phyloP scores from a whole-genome alignment of 208 protist species.

The Trypanosoma vivax region DNA sequence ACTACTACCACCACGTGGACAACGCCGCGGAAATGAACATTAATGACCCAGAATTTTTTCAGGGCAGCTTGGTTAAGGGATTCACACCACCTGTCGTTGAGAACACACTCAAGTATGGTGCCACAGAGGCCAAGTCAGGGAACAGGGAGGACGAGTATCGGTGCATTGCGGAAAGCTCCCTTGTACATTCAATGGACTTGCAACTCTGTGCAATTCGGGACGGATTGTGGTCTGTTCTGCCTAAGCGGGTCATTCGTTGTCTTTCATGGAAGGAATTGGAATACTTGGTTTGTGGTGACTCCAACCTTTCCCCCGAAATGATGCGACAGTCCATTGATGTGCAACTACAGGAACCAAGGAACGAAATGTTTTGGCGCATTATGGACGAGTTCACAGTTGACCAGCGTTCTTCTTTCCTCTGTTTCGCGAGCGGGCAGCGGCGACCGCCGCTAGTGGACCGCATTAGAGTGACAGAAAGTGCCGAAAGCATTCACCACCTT shows the following conservation, averaged over 20 bases:
- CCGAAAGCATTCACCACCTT: conserved; percentile 73
- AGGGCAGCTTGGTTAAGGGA: conserved; percentile 75
- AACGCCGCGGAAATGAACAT: conserved; percentile 78
- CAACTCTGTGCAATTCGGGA: conserved; percentile 76
- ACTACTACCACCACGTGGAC: conserved; percentile 88
- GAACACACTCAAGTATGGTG: conserved; percentile 15
- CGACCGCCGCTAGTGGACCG: conserved; percentile 65
- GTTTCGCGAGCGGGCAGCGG: conserved; percentile 83
- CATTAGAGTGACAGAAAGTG: conserved; percentile 74
- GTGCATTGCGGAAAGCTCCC: conserved; percentile 66
- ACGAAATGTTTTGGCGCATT: conserved; percentile 80
- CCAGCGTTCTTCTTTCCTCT: conserved; percentile 76
- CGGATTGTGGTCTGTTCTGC: conserved; percentile 71
- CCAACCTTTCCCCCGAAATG: conserved; percentile 51
- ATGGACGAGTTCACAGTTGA: conserved; percentile 74
- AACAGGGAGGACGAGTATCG: conserved; percentile 33
- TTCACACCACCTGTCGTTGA: conserved; percentile 70
- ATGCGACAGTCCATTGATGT: conserved; percentile 61
- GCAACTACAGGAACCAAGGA: conserved; percentile 38
- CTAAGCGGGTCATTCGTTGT: conserved; percentile 78
- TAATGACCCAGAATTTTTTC: conserved; percentile 70
- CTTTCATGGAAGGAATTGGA: conserved; percentile 84
- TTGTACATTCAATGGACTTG: conserved; percentile 83
- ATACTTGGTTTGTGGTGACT: conserved; percentile 71
- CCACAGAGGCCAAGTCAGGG: conserved; percentile 1